These are phyloP conservation scores for Rosellinia necatrix DNA, from an alignment of 2,329 filamentous ascomycete species.

Conservation along the genomic window DNA sequence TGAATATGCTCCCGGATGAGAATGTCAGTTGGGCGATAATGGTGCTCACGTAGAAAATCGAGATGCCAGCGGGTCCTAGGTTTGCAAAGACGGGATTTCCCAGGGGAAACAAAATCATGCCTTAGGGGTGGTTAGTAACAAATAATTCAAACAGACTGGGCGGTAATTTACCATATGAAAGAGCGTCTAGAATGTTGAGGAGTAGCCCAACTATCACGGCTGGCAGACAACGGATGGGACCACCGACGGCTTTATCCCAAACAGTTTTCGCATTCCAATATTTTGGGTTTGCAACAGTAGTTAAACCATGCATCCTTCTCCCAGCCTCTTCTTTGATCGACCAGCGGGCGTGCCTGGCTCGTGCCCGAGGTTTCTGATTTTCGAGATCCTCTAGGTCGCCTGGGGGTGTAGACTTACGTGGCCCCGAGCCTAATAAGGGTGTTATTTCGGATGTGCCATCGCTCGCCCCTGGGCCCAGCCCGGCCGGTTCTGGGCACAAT, in stretches of 20 bases:
- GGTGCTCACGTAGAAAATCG: conserved; percentile 98
- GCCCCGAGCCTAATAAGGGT: conserved; percentile 49
- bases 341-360: conserved; percentile 29
- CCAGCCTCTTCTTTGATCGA: conserved; percentile 34
- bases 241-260: conserved; percentile 66
- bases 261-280: conserved; percentile 72
- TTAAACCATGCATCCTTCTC: conserved; percentile 31
- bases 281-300: conserved; percentile 62
- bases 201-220: conserved; percentile 87
- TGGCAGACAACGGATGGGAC: conserved; percentile 74
- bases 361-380: conserved; percentile 49
- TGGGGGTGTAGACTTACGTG: conserved; percentile 38
- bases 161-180: conserved; percentile 74
- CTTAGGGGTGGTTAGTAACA: conserved; percentile 43
- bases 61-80: conserved; percentile 90
- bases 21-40: conserved; percentile 92
- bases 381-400: conserved; percentile 52
- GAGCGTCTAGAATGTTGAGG: conserved; percentile 89
- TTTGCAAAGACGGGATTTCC: conserved; percentile 83
- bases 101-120: conserved; percentile 93
- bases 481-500: conserved; percentile 7
- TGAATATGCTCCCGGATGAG: conserved; percentile 85
- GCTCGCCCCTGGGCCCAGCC: background rate
- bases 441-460: conserved; percentile 47
- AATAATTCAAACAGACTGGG: background rate